Percentiles rank a stretch among this genome's conserved stretches.
These are phyloP conservation scores for Pseudisothecium myosuroides DNA, from an alignment of 225 moss, liverwort and hornwort species.

Conservation along the genomic window DNA sequence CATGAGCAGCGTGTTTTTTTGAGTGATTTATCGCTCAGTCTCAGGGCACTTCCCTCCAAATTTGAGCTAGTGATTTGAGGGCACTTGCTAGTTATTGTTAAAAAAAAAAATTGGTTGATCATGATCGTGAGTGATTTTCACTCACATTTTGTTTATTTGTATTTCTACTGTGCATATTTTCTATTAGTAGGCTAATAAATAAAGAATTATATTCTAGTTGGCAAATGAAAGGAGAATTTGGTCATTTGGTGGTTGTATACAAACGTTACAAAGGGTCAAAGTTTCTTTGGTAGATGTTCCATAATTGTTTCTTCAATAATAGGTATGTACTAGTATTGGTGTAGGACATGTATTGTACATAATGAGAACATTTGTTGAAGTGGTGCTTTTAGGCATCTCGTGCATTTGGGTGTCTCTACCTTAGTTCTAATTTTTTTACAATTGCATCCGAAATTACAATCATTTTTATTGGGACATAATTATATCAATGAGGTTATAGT, in stretches of 20 bases:
- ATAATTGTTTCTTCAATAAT: not conserved
- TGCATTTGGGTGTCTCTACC: not conserved
- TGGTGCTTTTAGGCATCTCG: fast-evolving
- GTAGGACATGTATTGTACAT: not conserved
- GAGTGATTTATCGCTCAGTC: not conserved
- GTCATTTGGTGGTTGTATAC: not conserved
- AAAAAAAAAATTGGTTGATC: not conserved
- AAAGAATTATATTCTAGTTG: not conserved
- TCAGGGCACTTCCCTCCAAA: not conserved
- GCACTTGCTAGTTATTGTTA: not conserved
- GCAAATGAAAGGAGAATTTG: not conserved
- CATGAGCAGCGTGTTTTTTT: not conserved
- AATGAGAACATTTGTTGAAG: not conserved
- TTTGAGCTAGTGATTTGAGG: not conserved
- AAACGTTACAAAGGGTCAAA: not conserved
- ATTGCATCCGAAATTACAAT: not conserved
- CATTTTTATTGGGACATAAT: not conserved
- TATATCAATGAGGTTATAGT: no score
- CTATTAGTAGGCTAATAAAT: not conserved
- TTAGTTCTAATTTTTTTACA: not conserved
- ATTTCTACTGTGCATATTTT: not conserved
- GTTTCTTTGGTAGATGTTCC: not conserved
- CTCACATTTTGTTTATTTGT: not conserved
- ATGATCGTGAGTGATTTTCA: not conserved
- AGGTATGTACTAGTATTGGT: no score